phyloP scores from a whole-genome alignment of 78 protist genomes.

The Speleostelium caveatum region DNA sequence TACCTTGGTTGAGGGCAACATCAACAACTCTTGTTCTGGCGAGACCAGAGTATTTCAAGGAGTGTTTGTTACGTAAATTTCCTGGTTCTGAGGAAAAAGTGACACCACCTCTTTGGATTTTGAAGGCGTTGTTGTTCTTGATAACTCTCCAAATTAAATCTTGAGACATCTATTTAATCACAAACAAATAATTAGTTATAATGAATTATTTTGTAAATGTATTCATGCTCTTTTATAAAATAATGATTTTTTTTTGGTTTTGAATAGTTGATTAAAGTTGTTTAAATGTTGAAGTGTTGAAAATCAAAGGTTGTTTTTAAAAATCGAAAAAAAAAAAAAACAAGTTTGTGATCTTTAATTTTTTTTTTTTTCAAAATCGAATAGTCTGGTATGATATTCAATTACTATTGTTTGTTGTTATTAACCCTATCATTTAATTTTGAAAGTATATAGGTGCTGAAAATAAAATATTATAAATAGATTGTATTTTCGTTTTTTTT shows the following conservation, averaged over 20 bases:
- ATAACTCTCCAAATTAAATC: slow-evolving; percentile 72
- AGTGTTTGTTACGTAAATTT: slow-evolving; percentile 58
- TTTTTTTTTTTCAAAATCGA: neutral
- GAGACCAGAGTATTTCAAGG: slow-evolving; percentile 66
- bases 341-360: neutral
- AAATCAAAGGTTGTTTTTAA: too few species aligned
- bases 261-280: too few species aligned
- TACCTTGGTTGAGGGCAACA: slow-evolving; percentile 25
- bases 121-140: slow-evolving; percentile 68
- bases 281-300: too few species aligned
- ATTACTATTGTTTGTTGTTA: too few species aligned
- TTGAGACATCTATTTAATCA: slow-evolving; percentile 35
- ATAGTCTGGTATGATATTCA: neutral
- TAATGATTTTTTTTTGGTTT: too few species aligned
- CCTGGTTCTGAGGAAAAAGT: slow-evolving; percentile 65
- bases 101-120: slow-evolving; percentile 9
- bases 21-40: slow-evolving; percentile 46
- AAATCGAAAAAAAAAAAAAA: too few species aligned
- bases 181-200: too few species aligned
- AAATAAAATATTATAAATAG: too few species aligned
- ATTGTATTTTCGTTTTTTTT: neutral
- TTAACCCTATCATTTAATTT: neutral
- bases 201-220: too few species aligned
- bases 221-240: too few species aligned
- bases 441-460: neutral